These are phyloP conservation scores for Puccinellia tenuiflora DNA, from an alignment of 176 grass and related monocot species.

Conservation along the genomic window DNA sequence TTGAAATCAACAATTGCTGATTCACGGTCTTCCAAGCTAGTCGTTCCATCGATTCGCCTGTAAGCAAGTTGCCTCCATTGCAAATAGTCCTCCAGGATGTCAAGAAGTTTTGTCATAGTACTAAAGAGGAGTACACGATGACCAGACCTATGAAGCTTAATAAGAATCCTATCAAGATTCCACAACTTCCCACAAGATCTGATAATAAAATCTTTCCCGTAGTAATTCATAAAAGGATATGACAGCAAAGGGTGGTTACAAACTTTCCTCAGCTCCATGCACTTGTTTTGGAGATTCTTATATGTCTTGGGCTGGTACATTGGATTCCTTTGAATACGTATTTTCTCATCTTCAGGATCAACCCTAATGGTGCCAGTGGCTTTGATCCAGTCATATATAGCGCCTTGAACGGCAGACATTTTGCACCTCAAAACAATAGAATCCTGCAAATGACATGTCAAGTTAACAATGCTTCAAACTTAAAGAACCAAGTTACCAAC, in stretches of 20 bases:
- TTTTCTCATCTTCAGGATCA: conserved; percentile 93
- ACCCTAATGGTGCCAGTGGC: conserved; percentile 99
- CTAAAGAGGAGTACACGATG: conserved; percentile 97
- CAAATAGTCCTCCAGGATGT: conserved; percentile 97
- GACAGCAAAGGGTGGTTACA: conserved; percentile 93
- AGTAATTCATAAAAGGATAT: conserved; percentile 79
- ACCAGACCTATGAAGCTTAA: conserved; percentile 87
- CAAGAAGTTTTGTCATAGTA: conserved; percentile 99
- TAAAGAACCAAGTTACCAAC: neutral
- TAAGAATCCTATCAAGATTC: conserved; percentile 96
- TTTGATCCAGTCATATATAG: conserved; percentile 99
- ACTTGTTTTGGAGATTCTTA: conserved; percentile 98
- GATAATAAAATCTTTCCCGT: conserved; percentile 75
- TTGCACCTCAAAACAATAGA: conserved; percentile 94
- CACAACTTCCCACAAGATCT: conserved; percentile 98
- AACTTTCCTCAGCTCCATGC: conserved; percentile 99
- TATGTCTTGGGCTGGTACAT: conserved; percentile 81
- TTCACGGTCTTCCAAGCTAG: conserved; percentile 94
- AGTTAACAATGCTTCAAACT: conserved; percentile 17
- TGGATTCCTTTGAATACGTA: conserved; percentile 65
- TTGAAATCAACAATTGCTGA: conserved; percentile 96
- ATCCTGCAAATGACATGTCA: conserved; percentile 41
- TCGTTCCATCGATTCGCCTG: conserved; percentile 93
- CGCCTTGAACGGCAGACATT: conserved; percentile 93
- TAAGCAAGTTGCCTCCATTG: conserved; percentile 85